Conservation (phyloP, 139 green algal genomes). For the Haematococcus lacustris region DNA sequence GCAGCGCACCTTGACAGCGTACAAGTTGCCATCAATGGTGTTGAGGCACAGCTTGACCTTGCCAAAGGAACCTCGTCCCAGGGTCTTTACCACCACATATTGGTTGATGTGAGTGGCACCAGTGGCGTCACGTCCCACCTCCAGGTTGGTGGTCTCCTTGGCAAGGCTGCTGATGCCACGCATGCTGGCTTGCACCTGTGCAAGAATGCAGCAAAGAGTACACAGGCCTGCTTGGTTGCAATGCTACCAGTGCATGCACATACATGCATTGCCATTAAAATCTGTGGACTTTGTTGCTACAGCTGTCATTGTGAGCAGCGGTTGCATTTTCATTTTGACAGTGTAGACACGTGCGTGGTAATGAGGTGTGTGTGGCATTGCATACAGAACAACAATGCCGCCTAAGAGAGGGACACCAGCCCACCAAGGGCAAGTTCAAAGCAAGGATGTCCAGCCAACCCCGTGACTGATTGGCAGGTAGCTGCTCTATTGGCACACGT, state of each 20-base stretch:
- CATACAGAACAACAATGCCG: too few species aligned
- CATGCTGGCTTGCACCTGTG: conserved; percentile 25
- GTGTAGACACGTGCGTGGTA: neutral
- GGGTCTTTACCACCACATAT: conserved; percentile 77
- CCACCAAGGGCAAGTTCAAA: too few species aligned
- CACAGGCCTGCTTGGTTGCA: neutral
- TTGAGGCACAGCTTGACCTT: conserved; percentile 86
- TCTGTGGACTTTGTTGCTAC: neutral
- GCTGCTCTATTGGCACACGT: neutral
- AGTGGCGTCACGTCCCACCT: conserved; percentile 25
- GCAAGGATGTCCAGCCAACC: neutral
- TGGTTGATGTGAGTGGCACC: conserved; percentile 71
- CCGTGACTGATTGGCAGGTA: neutral
- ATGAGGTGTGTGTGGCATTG: too few species aligned
- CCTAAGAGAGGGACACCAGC: too few species aligned
- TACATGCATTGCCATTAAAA: neutral
- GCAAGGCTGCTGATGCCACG: conserved; percentile 24
- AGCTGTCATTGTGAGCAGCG: neutral
- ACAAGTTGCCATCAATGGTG: conserved; percentile 67
- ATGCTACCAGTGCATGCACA: neutral
- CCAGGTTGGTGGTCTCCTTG: conserved; percentile 41
- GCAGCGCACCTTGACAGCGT: conserved; percentile 72
- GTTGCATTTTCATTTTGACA: neutral
- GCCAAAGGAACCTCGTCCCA: conserved; percentile 67
- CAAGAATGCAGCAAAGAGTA: neutral